These are phyloP conservation scores for Aureobasidium musti DNA, from an alignment of 2,329 filamentous ascomycete species.

Conservation along the genomic window DNA sequence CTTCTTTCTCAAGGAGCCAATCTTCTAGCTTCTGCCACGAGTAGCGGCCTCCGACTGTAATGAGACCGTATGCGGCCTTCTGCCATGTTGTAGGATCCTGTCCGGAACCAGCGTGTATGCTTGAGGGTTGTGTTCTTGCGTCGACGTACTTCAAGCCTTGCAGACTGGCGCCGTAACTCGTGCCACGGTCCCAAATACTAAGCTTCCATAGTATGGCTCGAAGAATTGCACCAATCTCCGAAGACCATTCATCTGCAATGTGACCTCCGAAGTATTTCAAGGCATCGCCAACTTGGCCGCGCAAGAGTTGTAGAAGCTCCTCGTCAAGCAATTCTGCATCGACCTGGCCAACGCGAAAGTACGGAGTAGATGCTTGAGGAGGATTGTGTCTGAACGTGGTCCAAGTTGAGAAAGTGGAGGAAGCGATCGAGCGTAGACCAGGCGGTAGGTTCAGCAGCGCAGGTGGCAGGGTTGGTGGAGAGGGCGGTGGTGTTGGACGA, in stretches of 20 bases:
- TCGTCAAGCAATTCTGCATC: conserved; percentile 95
- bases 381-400: conserved; percentile 67
- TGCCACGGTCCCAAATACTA: conserved; percentile 93
- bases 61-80: conserved; percentile 77
- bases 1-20: conserved; percentile 75
- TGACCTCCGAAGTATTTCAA: conserved; percentile 82
- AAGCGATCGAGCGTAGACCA: conserved; percentile 57
- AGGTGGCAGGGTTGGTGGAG: conserved; percentile 33
- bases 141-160: conserved; percentile 92
- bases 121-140: conserved; percentile 48
- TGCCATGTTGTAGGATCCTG: conserved; percentile 73
- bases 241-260: conserved; percentile 80
- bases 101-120: conserved; percentile 39
- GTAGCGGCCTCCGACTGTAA: conserved; percentile 86
- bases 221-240: conserved; percentile 78
- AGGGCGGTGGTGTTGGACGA: conserved; percentile 50
- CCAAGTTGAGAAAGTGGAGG: conserved; percentile 32
- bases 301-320: conserved; percentile 82
- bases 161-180: conserved; percentile 88
- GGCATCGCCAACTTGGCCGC: conserved; percentile 81
- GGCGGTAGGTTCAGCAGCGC: conserved; percentile 47
- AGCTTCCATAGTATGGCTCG: conserved; percentile 87
- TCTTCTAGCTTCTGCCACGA: conserved; percentile 91
- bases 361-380: conserved; percentile 76
- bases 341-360: conserved; percentile 92